A percentile compares a stretch with the other conserved stretches of the same genome.
Conservation (phyloP, 2,329 filamentous ascomycete genomes). For the Trichoderma lentiforme region DNA sequence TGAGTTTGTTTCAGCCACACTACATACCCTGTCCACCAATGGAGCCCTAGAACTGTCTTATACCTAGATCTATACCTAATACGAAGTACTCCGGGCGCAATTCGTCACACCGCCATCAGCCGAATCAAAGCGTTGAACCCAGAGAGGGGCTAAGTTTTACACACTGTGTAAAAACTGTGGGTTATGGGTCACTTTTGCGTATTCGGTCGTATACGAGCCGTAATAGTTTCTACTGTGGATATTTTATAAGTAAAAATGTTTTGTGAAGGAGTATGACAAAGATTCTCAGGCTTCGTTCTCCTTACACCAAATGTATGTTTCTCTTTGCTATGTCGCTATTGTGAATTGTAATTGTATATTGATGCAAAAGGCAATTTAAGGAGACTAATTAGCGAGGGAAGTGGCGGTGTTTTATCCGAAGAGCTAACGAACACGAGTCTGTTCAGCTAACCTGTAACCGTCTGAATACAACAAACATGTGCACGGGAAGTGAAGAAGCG, state of each 20-base stretch:
- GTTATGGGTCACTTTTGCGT: not conserved
- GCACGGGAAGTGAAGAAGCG: no score
- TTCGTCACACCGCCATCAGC: not conserved
- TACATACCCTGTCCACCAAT: not conserved
- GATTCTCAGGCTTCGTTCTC: not conserved
- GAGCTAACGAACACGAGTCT: not conserved
- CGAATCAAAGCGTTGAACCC: not conserved
- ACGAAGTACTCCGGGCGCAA: not conserved
- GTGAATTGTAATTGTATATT: not conserved
- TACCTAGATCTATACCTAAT: not conserved
- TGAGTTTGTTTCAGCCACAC: not conserved
- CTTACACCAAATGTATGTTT: not conserved
- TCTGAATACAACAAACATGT: no score
- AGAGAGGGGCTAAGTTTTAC: not conserved
- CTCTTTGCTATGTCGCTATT: not conserved
- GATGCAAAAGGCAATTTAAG: not conserved
- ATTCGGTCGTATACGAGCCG: not conserved
- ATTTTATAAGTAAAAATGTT: not conserved
- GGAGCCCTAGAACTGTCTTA: not conserved
- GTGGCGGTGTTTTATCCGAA: not conserved
- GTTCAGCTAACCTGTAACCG: no score
- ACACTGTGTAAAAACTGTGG: not conserved
- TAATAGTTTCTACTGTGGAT: not conserved
- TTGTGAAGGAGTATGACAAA: not conserved
- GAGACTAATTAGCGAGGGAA: not conserved